phyloP scores from a whole-genome alignment of 768 basidiomycete genomes.

The Daedaleopsis sinensis region DNA sequence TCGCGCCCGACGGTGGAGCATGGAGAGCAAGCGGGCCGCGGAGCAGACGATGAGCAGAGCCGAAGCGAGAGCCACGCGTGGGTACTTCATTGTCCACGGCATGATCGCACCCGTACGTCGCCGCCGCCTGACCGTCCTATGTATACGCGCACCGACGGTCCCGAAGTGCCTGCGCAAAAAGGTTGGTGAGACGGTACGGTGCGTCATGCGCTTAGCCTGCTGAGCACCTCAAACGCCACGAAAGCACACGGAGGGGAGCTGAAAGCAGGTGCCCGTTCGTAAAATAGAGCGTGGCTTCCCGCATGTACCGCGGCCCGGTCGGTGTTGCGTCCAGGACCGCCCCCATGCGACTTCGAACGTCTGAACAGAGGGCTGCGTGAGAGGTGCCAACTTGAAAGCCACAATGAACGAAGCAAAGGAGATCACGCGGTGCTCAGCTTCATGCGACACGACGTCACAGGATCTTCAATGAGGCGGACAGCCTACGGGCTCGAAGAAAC shows the following conservation, averaged over 20 bases:
- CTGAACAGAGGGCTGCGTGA: too few relatives aligned
- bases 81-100: not conserved
- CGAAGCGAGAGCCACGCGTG: not conserved
- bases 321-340: too few relatives aligned
- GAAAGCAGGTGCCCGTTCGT: not conserved
- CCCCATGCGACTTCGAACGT: too few relatives aligned
- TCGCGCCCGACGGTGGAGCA: conserved; percentile 18
- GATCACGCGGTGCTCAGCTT: too few relatives aligned
- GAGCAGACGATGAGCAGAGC: not conserved
- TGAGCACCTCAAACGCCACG: too few relatives aligned
- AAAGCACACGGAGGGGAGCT: too few relatives aligned
- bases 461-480: too few relatives aligned
- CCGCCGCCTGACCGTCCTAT: not conserved
- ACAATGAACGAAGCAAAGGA: too few relatives aligned
- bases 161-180: not conserved
- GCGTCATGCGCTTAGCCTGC: not conserved
- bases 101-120: not conserved
- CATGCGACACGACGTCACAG: too few relatives aligned
- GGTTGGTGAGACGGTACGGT: not conserved
- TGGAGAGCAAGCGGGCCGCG: conserved; percentile 2
- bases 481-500: too few relatives aligned
- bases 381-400: too few relatives aligned
- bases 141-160: too few relatives aligned
- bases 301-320: not conserved
- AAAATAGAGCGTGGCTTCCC: not conserved